Evolutionary conservation across 768 basidiomycete genomes (phyloP), one percentile per base, ranked within the genome.

Genomic region (Termitomyces sp.): DNA sequence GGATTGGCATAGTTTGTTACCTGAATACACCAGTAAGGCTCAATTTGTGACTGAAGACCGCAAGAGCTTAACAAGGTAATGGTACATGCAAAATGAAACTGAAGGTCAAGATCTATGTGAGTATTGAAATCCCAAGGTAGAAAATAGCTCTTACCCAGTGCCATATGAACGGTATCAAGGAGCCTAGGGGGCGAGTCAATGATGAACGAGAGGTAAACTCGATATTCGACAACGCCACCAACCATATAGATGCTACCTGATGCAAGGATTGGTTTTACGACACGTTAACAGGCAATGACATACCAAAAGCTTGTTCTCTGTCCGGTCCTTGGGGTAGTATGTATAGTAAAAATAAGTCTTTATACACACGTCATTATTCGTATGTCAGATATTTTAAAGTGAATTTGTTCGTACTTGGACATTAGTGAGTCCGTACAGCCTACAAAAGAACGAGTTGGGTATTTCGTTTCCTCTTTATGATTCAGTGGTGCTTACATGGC

Each of bases 1-100:
- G 71, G 69, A 59, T 77, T 73, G 36, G 66, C 66, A 57, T 71
- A 78, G 61, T 74, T 78, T 39, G 71, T 69, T 22, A 78, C 68
- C 77, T 76, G 33, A 27, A 4, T 27, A 20, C 24, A 6, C 8
- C 22, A 22, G 16, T 50, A 12, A 53, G 27, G 18, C 20, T 22
- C 42, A 3, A 37, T 39, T 16, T 20, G 41, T 24, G 4, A 13
- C 2, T 41, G 18, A 9, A 9, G 5, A 12, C 33, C 11, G 9
- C 12, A 13, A 33, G 15, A 31, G 16, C 30, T 52, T 22, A 11
- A 66, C 72, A 41, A 78, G 67, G 61, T 79, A 78, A 61, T 72
- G 67, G 61, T 79, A 78, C 55, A 78, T 71, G 56, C 68, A 65
- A 47, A 67, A 55, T 4, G 69, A 66, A 31, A 72, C 73, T 76